These are phyloP conservation scores for Knoxdaviesia capensis DNA, from an alignment of 2,329 filamentous ascomycete species.

Conservation along the genomic window DNA sequence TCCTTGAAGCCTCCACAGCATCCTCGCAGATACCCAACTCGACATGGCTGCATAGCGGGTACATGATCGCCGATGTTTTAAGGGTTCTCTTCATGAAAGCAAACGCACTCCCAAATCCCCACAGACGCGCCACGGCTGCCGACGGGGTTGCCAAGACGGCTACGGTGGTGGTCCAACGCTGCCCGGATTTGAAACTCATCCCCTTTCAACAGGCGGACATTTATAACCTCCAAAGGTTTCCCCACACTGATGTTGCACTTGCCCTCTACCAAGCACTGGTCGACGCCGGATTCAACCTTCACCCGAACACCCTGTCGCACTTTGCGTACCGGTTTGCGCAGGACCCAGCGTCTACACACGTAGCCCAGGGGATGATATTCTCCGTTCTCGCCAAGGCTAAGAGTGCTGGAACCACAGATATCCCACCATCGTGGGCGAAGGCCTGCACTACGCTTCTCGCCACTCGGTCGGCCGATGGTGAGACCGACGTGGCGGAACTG, in stretches of 20 bases:
- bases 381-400: constrained; percentile 3
- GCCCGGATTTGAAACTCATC: constrained; percentile 7
- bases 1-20: constrained; percentile 4
- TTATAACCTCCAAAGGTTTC: constrained; percentile 1
- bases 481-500: constrained; percentile 14
- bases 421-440: constrained; percentile 17
- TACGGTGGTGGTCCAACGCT: constrained; percentile 1
- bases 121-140: background rate
- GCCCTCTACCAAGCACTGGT: constrained; percentile 17
- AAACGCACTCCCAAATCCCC: background rate
- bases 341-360: constrained; percentile 15
- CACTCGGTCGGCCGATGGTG: constrained; percentile 1
- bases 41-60: constrained; percentile 2
- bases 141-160: constrained; percentile 11
- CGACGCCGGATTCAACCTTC: constrained; percentile 11
- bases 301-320: constrained; percentile 23
- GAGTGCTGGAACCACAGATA: too few species aligned
- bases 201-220: constrained; percentile 15
- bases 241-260: constrained; percentile 12
- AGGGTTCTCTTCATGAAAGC: background rate
- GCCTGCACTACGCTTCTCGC: constrained; percentile 28
- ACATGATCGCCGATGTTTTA: constrained; percentile 2
- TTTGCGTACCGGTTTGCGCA: constrained; percentile 25
- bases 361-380: constrained; percentile 15
- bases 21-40: background rate